These are phyloP conservation scores for Chaetomium olivaceum DNA, from an alignment of 2,329 filamentous ascomycete genomes.

Conservation along the genomic window DNA sequence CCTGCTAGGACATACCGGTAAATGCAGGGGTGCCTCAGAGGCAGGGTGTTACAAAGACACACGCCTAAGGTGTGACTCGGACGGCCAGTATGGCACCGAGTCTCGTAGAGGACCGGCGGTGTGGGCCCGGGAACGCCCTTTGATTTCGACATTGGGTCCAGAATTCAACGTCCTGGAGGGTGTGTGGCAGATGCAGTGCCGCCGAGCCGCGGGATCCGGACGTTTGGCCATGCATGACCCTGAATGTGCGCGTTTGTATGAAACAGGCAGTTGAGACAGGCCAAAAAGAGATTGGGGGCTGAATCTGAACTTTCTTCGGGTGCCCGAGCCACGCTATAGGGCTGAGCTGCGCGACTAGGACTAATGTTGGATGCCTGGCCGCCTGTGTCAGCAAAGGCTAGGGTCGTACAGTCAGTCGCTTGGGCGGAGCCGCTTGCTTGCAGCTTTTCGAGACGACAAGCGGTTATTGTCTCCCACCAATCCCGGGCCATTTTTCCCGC, in stretches of 20 bases:
- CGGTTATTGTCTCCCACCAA: conserved; percentile 9
- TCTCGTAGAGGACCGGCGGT: conserved; percentile 10
- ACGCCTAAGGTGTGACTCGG: conserved; percentile 21
- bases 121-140: neutral
- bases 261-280: conserved; percentile 16
- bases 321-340: conserved; percentile 17
- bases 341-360: conserved; percentile 22
- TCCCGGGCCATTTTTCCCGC: conserved; percentile 11
- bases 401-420: conserved; percentile 14
- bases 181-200: conserved; percentile 21
- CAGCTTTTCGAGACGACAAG: conserved; percentile 17
- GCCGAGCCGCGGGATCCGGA: conserved; percentile 21
- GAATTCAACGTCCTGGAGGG: conserved; percentile 6
- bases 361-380: conserved; percentile 26
- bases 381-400: conserved; percentile 24
- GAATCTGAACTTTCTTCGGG: conserved; percentile 8
- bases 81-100: conserved; percentile 12
- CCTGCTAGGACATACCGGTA: neutral
- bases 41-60: conserved; percentile 8
- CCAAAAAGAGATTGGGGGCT: conserved; percentile 15
- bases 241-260: conserved; percentile 3
- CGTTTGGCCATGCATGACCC: conserved; percentile 17
- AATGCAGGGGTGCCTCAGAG: conserved; percentile 6
- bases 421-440: conserved; percentile 23
- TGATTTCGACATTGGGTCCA: neutral